Conservation (phyloP, 192 early-diverging fungal species). For the Coemansia sp. region DNA sequence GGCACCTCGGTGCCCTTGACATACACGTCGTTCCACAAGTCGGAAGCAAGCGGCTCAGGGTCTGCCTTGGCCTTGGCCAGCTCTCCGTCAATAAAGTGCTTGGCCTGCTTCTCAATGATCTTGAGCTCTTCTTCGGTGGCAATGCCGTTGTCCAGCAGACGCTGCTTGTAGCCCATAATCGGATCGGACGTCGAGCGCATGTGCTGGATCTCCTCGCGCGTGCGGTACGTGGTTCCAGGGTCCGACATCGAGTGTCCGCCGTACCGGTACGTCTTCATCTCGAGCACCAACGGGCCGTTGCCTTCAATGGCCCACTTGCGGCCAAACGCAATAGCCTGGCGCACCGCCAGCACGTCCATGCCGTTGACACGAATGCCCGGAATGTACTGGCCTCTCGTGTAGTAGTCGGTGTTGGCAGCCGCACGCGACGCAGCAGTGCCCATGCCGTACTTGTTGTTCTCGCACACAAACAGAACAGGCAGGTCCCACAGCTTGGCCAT, state of each 20-base stretch:
- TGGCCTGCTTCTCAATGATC: slow-evolving; percentile 89
- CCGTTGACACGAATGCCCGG: slow-evolving; percentile 90
- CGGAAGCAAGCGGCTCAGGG: slow-evolving; percentile 65
- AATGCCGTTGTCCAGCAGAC: slow-evolving; percentile 68
- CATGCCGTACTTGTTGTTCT: slow-evolving; percentile 99
- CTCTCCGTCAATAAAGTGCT: slow-evolving; percentile 81
- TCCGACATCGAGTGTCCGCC: slow-evolving; percentile 99
- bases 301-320: slow-evolving; percentile 78
- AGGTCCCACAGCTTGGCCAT: slow-evolving; percentile 98
- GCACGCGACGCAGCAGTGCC: slow-evolving; percentile 88
- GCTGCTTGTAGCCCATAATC: slow-evolving; percentile 88
- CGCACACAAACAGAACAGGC: slow-evolving; percentile 91
- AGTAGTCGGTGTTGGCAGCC: slow-evolving; percentile 92
- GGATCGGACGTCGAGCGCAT: slow-evolving; percentile 94
- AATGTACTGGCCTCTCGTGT: slow-evolving; percentile 94
- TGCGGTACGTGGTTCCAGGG: slow-evolving; percentile 98
- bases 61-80: slow-evolving; percentile 77
- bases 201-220: slow-evolving; percentile 97
- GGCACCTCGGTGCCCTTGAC: slow-evolving; percentile 70
- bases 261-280: slow-evolving; percentile 98
- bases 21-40: slow-evolving; percentile 86
- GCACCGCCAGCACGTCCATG: slow-evolving; percentile 94
- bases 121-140: slow-evolving; percentile 88
- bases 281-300: slow-evolving; percentile 90
- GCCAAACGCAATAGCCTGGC: slow-evolving; percentile 78